phyloP scores from a whole-genome alignment of 2,329 filamentous ascomycete genomes.

The Colletotrichum tabaci region DNA sequence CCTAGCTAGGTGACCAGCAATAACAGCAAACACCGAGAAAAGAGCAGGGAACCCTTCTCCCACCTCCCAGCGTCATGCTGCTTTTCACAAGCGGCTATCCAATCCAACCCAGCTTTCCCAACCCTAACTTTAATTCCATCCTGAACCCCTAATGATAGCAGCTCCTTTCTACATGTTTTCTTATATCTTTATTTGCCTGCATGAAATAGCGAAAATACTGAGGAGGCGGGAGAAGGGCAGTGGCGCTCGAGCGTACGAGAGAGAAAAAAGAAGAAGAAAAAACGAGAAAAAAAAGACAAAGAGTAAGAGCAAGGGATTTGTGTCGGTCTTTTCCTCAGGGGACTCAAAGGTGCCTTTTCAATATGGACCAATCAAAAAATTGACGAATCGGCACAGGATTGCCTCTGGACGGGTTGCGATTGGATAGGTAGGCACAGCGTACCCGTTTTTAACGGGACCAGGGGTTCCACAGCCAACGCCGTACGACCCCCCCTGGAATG shows the following conservation, averaged over 20 bases:
- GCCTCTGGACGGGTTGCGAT: slow-evolving; percentile 14
- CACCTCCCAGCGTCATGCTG: too few relatives aligned
- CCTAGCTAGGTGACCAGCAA: background rate
- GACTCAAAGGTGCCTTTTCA: background rate
- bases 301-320: background rate
- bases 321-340: background rate
- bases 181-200: too few relatives aligned
- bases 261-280: background rate
- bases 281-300: background rate
- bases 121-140: too few relatives aligned
- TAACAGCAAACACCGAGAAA: slow-evolving; percentile 6
- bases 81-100: too few relatives aligned
- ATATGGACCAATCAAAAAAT: slow-evolving; percentile 19
- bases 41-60: background rate
- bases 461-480: slow-evolving; percentile 12
- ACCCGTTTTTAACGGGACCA: background rate
- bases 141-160: too few relatives aligned
- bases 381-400: slow-evolving; percentile 23
- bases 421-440: background rate
- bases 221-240: too few relatives aligned
- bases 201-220: too few relatives aligned
- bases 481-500: slow-evolving; percentile 1
- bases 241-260: too few relatives aligned
- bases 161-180: too few relatives aligned
- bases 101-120: too few relatives aligned